Percentiles rank a stretch among this genome's conserved stretches.
Evolutionary conservation across 345 rosid species (phyloP).

Genomic region (Boechera retrofracta): DNA sequence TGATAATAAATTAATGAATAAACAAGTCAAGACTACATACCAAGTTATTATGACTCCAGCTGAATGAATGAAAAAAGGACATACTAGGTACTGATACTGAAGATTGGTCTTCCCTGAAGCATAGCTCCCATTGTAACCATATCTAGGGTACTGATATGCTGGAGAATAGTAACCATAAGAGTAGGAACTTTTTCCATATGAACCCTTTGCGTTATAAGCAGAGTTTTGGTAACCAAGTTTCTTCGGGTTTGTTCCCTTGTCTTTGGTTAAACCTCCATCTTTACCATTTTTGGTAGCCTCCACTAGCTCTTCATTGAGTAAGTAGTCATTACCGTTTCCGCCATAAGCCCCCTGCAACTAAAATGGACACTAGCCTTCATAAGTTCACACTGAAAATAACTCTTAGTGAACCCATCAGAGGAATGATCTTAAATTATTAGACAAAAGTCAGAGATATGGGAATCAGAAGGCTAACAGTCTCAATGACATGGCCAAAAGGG

Average conservation of each 20-base stretch:
- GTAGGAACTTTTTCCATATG: constrained; percentile 49
- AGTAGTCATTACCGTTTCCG: constrained; percentile 29
- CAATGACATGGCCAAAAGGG: constrained; percentile 9
- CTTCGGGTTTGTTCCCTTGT: constrained; percentile 46
- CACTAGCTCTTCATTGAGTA: constrained; percentile 12
- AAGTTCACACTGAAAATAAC: constrained; percentile 45
- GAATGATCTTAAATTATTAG: constrained; percentile 37
- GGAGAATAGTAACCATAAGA: constrained; percentile 45
- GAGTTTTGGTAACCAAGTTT: constrained; percentile 54
- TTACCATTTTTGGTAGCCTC: constrained; percentile 46
- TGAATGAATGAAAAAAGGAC: constrained; percentile 26
- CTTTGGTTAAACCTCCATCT: constrained; percentile 47
- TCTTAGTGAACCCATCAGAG: constrained; percentile 49
- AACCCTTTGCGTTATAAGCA: constrained; percentile 47
- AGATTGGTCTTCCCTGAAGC: constrained; percentile 60
- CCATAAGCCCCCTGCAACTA: constrained; percentile 42
- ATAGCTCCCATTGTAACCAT: constrained; percentile 54
- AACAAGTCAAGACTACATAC: not conserved
- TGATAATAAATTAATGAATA: not conserved
- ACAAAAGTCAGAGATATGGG: not conserved
- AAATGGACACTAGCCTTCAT: constrained; percentile 26
- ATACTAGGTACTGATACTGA: constrained; percentile 50
- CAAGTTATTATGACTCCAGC: not conserved
- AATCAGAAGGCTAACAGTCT: not conserved
- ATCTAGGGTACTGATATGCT: constrained; percentile 58